These are phyloP conservation scores for Candida tibetensis DNA, from an alignment of 805 yeast species.

Conservation along the genomic window DNA sequence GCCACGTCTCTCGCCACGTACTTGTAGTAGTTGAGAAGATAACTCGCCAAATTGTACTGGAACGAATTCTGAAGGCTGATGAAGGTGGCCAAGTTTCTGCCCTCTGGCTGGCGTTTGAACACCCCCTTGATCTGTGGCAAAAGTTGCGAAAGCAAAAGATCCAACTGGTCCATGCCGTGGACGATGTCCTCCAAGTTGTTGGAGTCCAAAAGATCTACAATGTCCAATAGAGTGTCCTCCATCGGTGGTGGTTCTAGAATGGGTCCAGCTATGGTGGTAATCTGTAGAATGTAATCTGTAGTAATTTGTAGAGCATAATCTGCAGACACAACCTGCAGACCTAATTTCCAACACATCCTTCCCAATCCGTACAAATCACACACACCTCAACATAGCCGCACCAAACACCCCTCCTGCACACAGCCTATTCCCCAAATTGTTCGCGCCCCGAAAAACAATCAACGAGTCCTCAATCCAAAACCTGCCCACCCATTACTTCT, in stretches of 20 bases:
- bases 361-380: no score
- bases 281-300: no score
- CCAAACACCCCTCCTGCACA: no score
- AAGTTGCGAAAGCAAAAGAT: conserved; percentile 16
- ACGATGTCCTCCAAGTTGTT: conserved; percentile 3
- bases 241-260: background rate
- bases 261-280: no score
- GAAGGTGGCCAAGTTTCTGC: conserved; percentile 24
- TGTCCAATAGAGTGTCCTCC: conserved; percentile 8
- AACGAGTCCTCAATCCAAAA: no score
- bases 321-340: no score
- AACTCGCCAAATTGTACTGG: conserved; percentile 47
- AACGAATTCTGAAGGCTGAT: conserved; percentile 49
- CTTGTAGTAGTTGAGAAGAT: conserved; percentile 25
- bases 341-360: no score
- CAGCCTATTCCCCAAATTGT: no score
- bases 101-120: background rate
- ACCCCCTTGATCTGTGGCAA: conserved; percentile 14
- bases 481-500: no score
- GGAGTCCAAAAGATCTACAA: conserved; percentile 17
- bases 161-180: conserved; percentile 17
- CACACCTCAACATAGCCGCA: no score
- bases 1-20: background rate
- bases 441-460: no score
- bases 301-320: no score